phyloP scores from a whole-genome alignment of 1,284 basidiomycete genomes.

The Moniliophthora roreri region DNA sequence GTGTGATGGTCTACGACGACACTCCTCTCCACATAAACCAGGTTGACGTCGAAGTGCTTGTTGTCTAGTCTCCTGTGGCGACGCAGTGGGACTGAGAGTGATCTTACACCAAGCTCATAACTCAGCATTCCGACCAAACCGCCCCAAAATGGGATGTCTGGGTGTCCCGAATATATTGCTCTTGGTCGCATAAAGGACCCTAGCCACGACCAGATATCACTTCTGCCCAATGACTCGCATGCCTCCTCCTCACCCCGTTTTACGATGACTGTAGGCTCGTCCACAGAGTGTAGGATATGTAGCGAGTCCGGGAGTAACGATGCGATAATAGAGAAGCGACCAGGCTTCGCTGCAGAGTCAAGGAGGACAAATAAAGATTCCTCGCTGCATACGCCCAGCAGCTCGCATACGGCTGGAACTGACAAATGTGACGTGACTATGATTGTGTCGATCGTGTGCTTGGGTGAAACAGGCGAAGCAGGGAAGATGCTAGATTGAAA shows the following conservation, averaged over 20 bases:
- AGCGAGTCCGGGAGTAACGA: conserved; percentile 50
- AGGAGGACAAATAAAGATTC: conserved; percentile 66
- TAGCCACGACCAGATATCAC: conserved; percentile 72
- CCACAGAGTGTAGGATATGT: conserved; percentile 58
- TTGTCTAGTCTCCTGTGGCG: conserved; percentile 16
- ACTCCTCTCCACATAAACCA: conserved; percentile 75
- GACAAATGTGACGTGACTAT: conserved; percentile 40
- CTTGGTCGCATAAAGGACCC: conserved; percentile 60
- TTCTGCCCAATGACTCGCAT: conserved; percentile 36
- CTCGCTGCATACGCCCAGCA: conserved; percentile 57
- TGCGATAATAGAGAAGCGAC: conserved; percentile 71
- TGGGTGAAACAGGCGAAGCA: conserved; percentile 21
- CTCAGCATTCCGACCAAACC: conserved; percentile 71
- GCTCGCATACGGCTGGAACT: conserved; percentile 53
- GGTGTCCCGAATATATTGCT: conserved; percentile 44
- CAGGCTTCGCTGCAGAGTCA: conserved; percentile 73
- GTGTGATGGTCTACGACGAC: conserved; percentile 61
- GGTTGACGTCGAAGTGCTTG: conserved; percentile 66
- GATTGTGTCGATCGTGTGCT: conserved; percentile 28
- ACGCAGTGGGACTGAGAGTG: conserved; percentile 42
- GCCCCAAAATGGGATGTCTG: conserved; percentile 74
- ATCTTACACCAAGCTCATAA: conserved; percentile 72
- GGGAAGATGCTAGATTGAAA: conserved; percentile 22
- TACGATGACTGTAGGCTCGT: conserved; percentile 47
- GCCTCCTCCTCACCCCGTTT: conserved; percentile 28